Base-by-base conservation (phyloP, 2,329 filamentous ascomycete genomes). In the Emergomyces africanus region DNA sequence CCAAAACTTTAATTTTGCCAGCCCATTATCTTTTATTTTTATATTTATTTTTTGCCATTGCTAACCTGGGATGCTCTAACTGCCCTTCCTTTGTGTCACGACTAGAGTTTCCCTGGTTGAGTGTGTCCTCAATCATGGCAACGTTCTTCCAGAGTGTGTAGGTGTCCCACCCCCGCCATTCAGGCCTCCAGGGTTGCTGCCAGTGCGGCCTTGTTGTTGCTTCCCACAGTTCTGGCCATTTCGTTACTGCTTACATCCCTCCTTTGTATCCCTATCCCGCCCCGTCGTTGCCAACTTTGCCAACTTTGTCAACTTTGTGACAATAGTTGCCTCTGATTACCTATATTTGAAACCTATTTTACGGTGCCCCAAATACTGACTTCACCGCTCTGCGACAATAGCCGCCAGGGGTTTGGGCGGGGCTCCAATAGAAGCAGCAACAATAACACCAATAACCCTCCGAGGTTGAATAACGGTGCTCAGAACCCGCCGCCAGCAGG, bases 71-170 rank as follows among this genome's bases (percentile, higher is more conserved):
- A 53, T n/a, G 23, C 41, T 20, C 50, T 54, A 14, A 14, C 57
- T 23, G 25, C 41, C 50, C 30, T 54, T 49, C 28, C 23, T 51
- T 33, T 42, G 57, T 46, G 30, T 14, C 15, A n/a, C 35, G 28
- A 35, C 25, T 58, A 41, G 54, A 57, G 57, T 58, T 54, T 58
- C 64, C 57, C 57, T 53, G 49, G 56, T 57, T 59, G 57, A 25
- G 42, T 14, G 58, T 58, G 59, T 58, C 42, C 49, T 57, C 59
- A 60, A 72, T 59, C 57, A 78, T 78, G 77, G 72, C 75, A 56
- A 76, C 72, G 54, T 78, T 78, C 66, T 77, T 78, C 57, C 76
- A 77, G 67, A 77, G 75, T 64, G 76, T 78, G 77, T 78, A 76
- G 70, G 74, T 75, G 54, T 54, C 57, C 57, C 53, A 9, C 65